Evolutionary conservation across 129 eudicot species (phyloP).

Genomic region (Apium graveolens): DNA sequence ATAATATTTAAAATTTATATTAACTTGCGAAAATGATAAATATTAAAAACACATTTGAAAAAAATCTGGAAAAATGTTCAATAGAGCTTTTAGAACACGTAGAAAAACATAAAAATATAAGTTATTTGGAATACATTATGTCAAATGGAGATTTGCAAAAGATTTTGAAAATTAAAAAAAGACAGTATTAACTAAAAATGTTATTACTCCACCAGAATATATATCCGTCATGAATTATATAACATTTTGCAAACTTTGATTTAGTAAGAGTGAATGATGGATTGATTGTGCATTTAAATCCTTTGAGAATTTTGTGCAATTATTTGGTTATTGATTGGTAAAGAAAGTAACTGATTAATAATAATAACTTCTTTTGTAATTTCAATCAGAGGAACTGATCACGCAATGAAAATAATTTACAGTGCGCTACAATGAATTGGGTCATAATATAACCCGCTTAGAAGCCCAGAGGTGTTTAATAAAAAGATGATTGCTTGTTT

Average conservation of each 20-base stretch:
- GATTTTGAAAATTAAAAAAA: not conserved
- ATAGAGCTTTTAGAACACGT: not conserved
- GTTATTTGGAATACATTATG: not conserved
- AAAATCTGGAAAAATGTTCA: not conserved
- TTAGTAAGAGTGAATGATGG: not conserved
- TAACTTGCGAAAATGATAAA: too few species aligned
- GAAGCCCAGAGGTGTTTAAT: too few species aligned
- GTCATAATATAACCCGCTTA: too few species aligned
- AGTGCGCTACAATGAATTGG: too few species aligned
- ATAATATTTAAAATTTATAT: too few species aligned
- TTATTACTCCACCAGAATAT: not conserved
- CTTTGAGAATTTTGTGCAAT: not conserved
- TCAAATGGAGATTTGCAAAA: not conserved
- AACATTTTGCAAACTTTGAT: not conserved
- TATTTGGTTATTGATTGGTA: too few species aligned
- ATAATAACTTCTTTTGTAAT: not conserved
- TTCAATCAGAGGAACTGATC: not conserved
- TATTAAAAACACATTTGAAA: too few species aligned
- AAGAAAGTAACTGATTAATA: not conserved
- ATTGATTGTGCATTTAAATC: not conserved
- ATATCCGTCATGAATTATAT: not conserved
- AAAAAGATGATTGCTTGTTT: too few species aligned
- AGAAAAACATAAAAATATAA: not conserved
- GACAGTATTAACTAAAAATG: not conserved
- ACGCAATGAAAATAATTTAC: too few species aligned